These are phyloP conservation scores for Quercus variabilis DNA, from an alignment of 306 rosid species.

Conservation along the genomic window DNA sequence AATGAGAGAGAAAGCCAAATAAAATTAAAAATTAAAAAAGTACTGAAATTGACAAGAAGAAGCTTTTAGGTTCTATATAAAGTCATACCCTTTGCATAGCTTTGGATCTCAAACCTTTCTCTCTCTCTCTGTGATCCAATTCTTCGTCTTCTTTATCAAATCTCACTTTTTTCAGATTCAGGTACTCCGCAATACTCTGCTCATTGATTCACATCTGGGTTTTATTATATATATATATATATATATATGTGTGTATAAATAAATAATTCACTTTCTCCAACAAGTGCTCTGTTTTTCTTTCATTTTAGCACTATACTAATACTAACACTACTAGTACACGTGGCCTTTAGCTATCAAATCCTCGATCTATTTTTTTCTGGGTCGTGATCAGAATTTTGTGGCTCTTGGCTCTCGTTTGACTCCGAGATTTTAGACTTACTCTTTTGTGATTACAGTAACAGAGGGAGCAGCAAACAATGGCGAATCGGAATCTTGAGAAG, in stretches of 20 bases:
- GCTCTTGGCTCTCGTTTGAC: conserved; percentile 26
- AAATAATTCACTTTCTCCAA: conserved; percentile 6
- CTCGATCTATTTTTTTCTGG: conserved; percentile 8
- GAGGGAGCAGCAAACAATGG: conserved; percentile 34
- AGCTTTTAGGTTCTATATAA: conserved; percentile 30
- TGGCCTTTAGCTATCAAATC: conserved; percentile 14
- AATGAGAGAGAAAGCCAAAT: not conserved
- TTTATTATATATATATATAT: not conserved
- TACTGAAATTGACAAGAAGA: not conserved
- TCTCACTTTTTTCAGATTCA: conserved; percentile 27
- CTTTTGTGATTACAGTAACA: conserved; percentile 21
- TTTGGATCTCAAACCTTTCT: conserved; percentile 27
- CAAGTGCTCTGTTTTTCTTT: not conserved
- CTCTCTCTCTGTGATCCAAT: not conserved
- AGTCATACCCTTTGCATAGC: not conserved
- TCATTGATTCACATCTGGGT: conserved; percentile 11
- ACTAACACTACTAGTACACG: conserved; percentile 15
- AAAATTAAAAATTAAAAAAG: no score
- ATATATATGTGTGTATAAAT: not conserved
- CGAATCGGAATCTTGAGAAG: conserved; percentile 75
- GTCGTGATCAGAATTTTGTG: conserved; percentile 9
- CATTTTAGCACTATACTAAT: not conserved
- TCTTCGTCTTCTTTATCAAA: conserved; percentile 12
- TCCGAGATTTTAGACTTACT: conserved; percentile 27
- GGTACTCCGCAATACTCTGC: conserved; percentile 38